Conservation (phyloP, 1,139 yeast genomes). For the Pichia terricola region DNA sequence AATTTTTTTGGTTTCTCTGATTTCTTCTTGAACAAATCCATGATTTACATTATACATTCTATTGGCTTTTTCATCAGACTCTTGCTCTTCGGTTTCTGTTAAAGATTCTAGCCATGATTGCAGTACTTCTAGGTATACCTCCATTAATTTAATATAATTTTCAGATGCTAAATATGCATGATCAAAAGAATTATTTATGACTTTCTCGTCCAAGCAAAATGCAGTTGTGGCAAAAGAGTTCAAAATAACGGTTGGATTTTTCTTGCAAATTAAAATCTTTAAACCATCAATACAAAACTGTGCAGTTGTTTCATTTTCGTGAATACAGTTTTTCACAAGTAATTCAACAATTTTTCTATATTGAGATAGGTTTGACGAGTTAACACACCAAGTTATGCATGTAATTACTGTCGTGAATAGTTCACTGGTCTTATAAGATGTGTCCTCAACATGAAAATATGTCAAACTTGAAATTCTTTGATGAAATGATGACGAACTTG, state of each 20-base stretch:
- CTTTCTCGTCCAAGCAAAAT: slow-evolving; percentile 68
- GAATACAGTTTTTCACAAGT: slow-evolving; percentile 66
- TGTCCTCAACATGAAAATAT: slow-evolving; percentile 22
- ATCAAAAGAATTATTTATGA: slow-evolving; percentile 41
- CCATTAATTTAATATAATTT: slow-evolving; percentile 52
- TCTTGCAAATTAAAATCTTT: slow-evolving; percentile 54
- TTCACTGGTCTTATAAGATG: slow-evolving; percentile 34
- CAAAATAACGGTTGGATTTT: slow-evolving; percentile 63
- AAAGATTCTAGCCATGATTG: slow-evolving; percentile 74
- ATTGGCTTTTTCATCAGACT: slow-evolving; percentile 19
- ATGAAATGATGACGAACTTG: slow-evolving; percentile 17
- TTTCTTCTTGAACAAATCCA: slow-evolving; percentile 25
- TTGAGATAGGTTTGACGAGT: slow-evolving; percentile 21
- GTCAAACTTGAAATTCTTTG: slow-evolving; percentile 18
- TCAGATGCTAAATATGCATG: slow-evolving; percentile 33
- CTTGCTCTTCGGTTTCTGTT: slow-evolving; percentile 23
- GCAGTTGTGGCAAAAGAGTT: slow-evolving; percentile 73
- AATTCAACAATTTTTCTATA: slow-evolving; percentile 63
- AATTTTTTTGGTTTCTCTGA: slow-evolving; percentile 21
- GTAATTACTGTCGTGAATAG: slow-evolving; percentile 61
- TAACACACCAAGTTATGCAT: slow-evolving; percentile 22
- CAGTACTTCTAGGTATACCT: slow-evolving; percentile 67
- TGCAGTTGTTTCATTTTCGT: slow-evolving; percentile 52
- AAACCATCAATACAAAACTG: slow-evolving; percentile 56
- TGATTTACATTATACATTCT: slow-evolving; percentile 24